Evolutionary conservation across 1,284 basidiomycete species (phyloP), one percentile per base, ranked within the genome.

Genomic region (Ganoderma lucidum): DNA sequence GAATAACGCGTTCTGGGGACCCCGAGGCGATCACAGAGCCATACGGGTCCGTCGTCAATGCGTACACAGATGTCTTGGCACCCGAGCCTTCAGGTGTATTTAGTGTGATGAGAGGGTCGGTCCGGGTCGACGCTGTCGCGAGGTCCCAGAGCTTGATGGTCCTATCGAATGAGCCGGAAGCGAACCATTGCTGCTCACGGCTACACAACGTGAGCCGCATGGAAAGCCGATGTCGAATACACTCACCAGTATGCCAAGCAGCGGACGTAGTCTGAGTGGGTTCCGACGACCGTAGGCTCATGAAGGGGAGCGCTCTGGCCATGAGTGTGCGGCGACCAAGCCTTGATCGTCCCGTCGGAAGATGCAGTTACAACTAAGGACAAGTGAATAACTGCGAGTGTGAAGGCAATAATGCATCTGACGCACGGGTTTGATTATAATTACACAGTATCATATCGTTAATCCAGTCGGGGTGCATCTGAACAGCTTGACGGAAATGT

Each of bases 71-170:
- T 0, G 92, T 87, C 78, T 96, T 94, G 0, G 91, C 85, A 0
- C 88, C 87, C 6, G 85, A 81, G 2, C 86, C 80, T 62, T 93
- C 90, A 19, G 90, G 85, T 2, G 90, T 86, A 67, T 85, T 84
- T 30, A 94, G 81, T 1, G 90, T 90, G 30, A 87, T 79, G 44
- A 93, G 77, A 28, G 90, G 85, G 30, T 86, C 82, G 10, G 79
- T 75, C 60, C 74, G 72, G 70, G 82, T 71, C 62, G 81, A 71
- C 71, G 70, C 63, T 10, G 70, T 51, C 1, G 73, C 83, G n/a
- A 97, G 84, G 78, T 98, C 96, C 97, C 98, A 99, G 0, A 99
- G 85, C 77, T 96, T 96, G 80, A 99, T 92, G 1, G 92, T 94
- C 19, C 94, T 87, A 82, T 99, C 98, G 71, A 99, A 96, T 0